A percentile compares a stretch with the other conserved stretches of the same genome.
These are phyloP conservation scores for Styphnolobium japonicum DNA, from an alignment of 306 rosid genomes.

Conservation along the genomic window DNA sequence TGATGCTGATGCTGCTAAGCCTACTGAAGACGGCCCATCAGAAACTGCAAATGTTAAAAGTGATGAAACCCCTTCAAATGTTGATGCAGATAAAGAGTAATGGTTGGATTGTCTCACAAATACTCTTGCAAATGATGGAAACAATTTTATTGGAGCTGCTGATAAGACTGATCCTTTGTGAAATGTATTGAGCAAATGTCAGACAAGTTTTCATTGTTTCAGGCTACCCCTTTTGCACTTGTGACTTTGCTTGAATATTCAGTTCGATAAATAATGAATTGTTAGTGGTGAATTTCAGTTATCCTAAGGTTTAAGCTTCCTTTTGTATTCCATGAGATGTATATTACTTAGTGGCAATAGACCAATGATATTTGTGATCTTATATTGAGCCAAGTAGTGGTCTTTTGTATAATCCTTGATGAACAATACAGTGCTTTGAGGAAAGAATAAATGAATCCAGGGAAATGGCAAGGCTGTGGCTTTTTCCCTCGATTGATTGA, in stretches of 20 bases:
- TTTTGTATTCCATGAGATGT: neutral
- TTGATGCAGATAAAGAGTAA: slow-evolving; percentile 39
- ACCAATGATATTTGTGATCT: neutral
- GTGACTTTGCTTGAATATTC: slow-evolving; percentile 11
- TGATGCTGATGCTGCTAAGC: slow-evolving; percentile 31
- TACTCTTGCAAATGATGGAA: neutral
- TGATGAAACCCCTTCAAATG: slow-evolving; percentile 48
- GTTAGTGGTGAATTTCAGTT: slow-evolving; percentile 11
- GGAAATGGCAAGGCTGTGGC: too few relatives aligned
- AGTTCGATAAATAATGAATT: slow-evolving; percentile 22
- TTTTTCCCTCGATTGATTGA: neutral
- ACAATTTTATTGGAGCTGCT: slow-evolving; percentile 1
- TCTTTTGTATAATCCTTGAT: neutral
- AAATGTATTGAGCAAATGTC: slow-evolving; percentile 6
- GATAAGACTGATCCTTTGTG: slow-evolving; percentile 19
- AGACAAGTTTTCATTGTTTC: slow-evolving; percentile 9
- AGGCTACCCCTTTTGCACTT: slow-evolving; percentile 15
- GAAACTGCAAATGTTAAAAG: slow-evolving; percentile 47
- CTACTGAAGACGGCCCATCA: slow-evolving; percentile 50
- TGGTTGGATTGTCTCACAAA: neutral
- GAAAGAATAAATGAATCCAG: too few relatives aligned
- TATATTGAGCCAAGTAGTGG: neutral
- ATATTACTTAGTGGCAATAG: neutral
- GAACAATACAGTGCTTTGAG: neutral
- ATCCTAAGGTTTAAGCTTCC: neutral